Percentiles rank a stretch among this genome's conserved stretches.
These are phyloP conservation scores for Mortierella sp. DNA, from an alignment of 371 early-diverging fungal species.

Conservation along the genomic window DNA sequence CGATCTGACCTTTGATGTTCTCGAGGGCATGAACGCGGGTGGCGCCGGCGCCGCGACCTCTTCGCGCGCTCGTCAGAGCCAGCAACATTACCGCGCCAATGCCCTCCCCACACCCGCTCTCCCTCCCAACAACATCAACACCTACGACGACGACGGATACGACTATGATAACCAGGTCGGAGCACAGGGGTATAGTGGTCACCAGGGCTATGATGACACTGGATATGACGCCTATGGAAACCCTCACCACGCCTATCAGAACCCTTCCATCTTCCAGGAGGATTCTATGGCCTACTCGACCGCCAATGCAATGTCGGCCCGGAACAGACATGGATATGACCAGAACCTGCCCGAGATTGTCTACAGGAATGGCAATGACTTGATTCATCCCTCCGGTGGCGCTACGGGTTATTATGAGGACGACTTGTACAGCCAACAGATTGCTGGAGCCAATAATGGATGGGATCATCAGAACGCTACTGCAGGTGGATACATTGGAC, in stretches of 20 bases:
- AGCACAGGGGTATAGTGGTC: conserved; percentile 9
- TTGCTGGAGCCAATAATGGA: conserved; percentile 29
- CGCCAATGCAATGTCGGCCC: conserved; percentile 7
- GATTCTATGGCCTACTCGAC: conserved; percentile 41
- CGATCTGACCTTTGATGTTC: conserved; percentile 44
- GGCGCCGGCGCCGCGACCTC: conserved; percentile 12
- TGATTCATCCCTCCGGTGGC: conserved; percentile 32
- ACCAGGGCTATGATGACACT: conserved; percentile 25
- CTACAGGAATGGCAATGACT: conserved; percentile 46
- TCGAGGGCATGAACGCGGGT: conserved; percentile 35
- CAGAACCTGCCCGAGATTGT: conserved; percentile 52
- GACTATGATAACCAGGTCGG: conserved; percentile 23
- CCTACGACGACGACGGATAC: conserved; percentile 36
- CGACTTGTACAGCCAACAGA: conserved; percentile 26
- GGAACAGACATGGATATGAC: conserved; percentile 36
- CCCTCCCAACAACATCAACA: background rate
- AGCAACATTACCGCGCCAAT: conserved; percentile 15
- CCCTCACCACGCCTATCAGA: conserved; percentile 37
- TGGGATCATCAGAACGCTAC: background rate
- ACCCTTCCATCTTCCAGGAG: conserved; percentile 58
- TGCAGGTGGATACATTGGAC: conserved; percentile 31
- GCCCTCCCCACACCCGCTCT: background rate
- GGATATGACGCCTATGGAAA: conserved; percentile 48
- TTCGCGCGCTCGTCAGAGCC: conserved; percentile 18
- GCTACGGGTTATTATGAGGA: conserved; percentile 45